Evolutionary conservation across 2,329 filamentous ascomycete genomes (phyloP), one percentile per base, ranked within the genome.

Genomic region (Cordyceps farinosa): DNA sequence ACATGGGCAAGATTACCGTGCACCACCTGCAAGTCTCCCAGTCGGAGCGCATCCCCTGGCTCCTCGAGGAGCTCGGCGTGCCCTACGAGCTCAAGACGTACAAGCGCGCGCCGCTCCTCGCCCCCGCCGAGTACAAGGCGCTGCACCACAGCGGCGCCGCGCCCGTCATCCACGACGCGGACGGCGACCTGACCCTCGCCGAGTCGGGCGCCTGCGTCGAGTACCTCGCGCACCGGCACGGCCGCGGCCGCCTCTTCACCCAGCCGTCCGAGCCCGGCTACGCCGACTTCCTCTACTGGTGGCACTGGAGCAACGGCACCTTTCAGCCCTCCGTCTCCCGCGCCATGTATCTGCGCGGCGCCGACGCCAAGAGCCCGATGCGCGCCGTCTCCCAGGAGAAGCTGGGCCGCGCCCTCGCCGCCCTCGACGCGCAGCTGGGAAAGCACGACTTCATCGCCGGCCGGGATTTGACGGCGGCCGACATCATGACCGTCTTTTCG

Each of bases 251-350:
- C 13, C 74, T 89, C 0, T 74, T 79, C 10, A 67, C 86, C 0
- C 55, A 68, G 0, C 80, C 82, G 0, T 67, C 71, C 0, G 73
- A 84, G 57, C 72, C 78, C 17, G 77, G 79, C 51, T 90, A 87
- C 66, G 75, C 84, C 2, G 80, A 86, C 57, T 90, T 86, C 66
- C 69, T 90, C 1, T 88, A 85, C 76, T 90, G 85, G 85, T 83
- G 85, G 69, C 84, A 89, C 70, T 88, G 80, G 70, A 75, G 78
- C 9, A 81, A 84, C 68, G 78, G 78, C 40, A 79, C 71, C 2
- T 74, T 84, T 3, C 73, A 76, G 67, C 73, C 79, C 0, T 70
- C 71, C 0, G 64, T 84, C 42, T 65, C 70, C 5, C 73, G 77
- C 13, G 70, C 69, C 5, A 71, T 84, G 71, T 54, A 69, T 5